phyloP scores from a whole-genome alignment of 176 grass and related monocot species.

The Aechmea fasciata region DNA sequence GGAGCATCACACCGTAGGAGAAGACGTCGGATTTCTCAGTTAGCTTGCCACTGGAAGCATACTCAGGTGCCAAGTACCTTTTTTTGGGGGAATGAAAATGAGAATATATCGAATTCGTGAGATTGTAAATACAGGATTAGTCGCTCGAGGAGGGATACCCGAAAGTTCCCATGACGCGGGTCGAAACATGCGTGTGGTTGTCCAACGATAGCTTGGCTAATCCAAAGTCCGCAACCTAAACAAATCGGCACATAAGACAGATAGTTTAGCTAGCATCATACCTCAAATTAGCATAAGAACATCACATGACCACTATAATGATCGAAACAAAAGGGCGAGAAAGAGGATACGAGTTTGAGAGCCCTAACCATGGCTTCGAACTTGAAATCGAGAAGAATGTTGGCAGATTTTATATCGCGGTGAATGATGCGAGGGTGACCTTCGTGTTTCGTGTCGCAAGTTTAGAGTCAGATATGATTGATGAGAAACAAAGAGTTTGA shows the following conservation, averaged over 20 bases:
- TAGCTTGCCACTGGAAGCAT: slow-evolving; percentile 66
- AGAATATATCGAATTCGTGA: background rate
- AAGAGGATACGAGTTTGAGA: background rate
- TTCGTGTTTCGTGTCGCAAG: background rate
- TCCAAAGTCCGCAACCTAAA: slow-evolving; percentile 65
- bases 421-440: slow-evolving; percentile 45
- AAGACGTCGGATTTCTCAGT: slow-evolving; percentile 70
- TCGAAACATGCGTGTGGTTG: slow-evolving; percentile 52
- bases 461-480: background rate
- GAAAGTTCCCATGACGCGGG: slow-evolving; percentile 72
- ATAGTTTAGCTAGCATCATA: too few species aligned
- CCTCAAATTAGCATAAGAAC: too few species aligned
- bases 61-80: slow-evolving; percentile 66
- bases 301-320: background rate
- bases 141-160: slow-evolving; percentile 17
- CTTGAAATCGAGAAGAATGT: slow-evolving; percentile 66
- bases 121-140: background rate
- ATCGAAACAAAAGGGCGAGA: background rate
- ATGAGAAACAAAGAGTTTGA: background rate
- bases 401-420: slow-evolving; percentile 59
- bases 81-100: background rate
- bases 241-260: background rate
- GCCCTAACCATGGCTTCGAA: slow-evolving; percentile 54
- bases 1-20: slow-evolving; percentile 63
- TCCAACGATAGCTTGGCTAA: slow-evolving; percentile 56